Base-by-base conservation (phyloP, 164 flowering plant genomes). In the Kingdonia uniflora region DNA sequence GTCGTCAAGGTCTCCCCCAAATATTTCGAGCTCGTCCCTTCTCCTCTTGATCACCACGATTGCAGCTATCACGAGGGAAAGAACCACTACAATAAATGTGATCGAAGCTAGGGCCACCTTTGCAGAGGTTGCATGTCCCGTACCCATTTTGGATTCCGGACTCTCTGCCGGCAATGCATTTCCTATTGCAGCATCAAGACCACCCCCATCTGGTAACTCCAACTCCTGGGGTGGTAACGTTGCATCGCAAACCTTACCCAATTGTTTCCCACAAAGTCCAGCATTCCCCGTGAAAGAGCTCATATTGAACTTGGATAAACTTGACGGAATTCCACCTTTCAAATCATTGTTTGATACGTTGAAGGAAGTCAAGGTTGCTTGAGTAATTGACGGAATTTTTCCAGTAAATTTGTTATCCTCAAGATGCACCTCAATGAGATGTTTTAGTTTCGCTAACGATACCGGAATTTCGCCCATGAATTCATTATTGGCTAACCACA, bases 381-480 rank as follows among this genome's bases (percentile, higher is more conserved):
- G 69, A 4, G 26, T 22, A 14, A 83, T 16, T 0, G 52, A 17
- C 0, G 95, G 95, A 49, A 88, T 74, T 0, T 19, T 11, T 5
- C 99, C 97, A 0, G 80, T 66, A 55, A 94, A 86, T 12, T 68
- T 63, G 48, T 92, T 92, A 42, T 55, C 41, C 20, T 92, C 87
- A 0, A 88, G 64, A 51, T 72, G 84, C 2, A 92, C 37, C 46
- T 81, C 86, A 6, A 48, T 60, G 16, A 86, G 64, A 49, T 62
- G 53, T 0, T 57, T 46, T 1, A 82, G 50, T 11, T 68, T 17
- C 2, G 57, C 35, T 6, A 92, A 15, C 0, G 96, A 88, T 0
- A 55, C 61, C 0, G 99, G 99, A n/a, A 92, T 76, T 11, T 49
- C 40, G 0, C 99, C 99, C 0, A 76, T 55, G 57, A 92, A 80